These are phyloP conservation scores for Monilinia laxa DNA, from an alignment of 2,329 filamentous ascomycete genomes.

Conservation along the genomic window DNA sequence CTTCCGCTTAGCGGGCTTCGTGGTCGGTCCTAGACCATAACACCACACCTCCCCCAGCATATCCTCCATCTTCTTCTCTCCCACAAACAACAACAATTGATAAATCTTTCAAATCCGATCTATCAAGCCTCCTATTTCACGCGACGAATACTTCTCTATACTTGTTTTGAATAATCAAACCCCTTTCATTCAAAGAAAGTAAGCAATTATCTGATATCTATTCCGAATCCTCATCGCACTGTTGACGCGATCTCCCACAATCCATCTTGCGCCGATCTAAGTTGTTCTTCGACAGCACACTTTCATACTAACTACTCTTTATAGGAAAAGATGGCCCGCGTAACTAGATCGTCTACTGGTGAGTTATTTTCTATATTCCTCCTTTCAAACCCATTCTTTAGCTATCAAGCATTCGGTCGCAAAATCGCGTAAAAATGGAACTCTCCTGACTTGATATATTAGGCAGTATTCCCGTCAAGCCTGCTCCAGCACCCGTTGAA, in stretches of 20 bases:
- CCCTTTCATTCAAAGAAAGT: not conserved
- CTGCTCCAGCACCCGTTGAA: constrained; percentile 36
- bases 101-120: constrained; percentile 5
- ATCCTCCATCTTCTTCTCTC: constrained; percentile 7
- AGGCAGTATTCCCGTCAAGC: constrained; percentile 37
- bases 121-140: not conserved
- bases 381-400: not conserved
- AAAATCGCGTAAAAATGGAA: constrained; percentile 21
- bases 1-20: constrained; percentile 21
- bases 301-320: constrained; percentile 15
- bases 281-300: not conserved
- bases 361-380: constrained; percentile 25
- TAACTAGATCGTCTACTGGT: constrained; percentile 38
- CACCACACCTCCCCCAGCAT: constrained; percentile 20
- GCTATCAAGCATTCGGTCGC: constrained; percentile 14
- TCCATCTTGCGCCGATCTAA: constrained; percentile 10
- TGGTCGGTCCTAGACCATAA: constrained; percentile 20
- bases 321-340: constrained; percentile 38
- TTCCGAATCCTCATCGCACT: not conserved
- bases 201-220: constrained; percentile 6
- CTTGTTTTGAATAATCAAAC: not conserved
- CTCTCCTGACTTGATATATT: constrained; percentile 32
- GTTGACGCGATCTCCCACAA: not conserved
- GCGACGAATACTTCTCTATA: constrained; percentile 5
- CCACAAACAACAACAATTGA: constrained; percentile 17